Percentiles rank a stretch among this genome's conserved stretches.
Evolutionary conservation across 257 asterid species (phyloP).

Genomic region (Ballota nigra): DNA sequence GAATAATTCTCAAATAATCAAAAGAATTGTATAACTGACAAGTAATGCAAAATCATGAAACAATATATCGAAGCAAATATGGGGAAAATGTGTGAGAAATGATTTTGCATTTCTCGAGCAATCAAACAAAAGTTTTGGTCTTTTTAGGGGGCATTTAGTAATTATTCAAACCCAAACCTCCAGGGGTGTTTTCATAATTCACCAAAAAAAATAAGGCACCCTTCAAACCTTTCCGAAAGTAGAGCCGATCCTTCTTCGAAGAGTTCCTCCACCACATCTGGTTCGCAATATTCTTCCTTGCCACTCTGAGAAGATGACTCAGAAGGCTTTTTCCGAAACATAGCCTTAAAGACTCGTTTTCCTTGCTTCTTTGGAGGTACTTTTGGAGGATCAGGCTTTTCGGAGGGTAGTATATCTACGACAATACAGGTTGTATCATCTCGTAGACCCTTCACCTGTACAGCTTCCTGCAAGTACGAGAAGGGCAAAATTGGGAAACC

Average conservation of each 20-base stretch:
- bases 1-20: neutral
- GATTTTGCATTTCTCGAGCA: neutral
- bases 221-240: slow-evolving; percentile 78
- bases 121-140: neutral
- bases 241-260: slow-evolving; percentile 95
- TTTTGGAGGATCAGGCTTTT: slow-evolving; percentile 57
- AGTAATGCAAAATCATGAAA: neutral
- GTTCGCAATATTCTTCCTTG: slow-evolving; percentile 59
- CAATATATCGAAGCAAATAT: neutral
- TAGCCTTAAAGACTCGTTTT: slow-evolving; percentile 72
- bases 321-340: slow-evolving; percentile 67
- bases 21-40: neutral
- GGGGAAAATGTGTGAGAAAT: neutral
- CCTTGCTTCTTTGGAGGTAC: slow-evolving; percentile 72
- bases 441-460: slow-evolving; percentile 79
- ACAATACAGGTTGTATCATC: slow-evolving; percentile 99
- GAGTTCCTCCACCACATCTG: slow-evolving; percentile 78
- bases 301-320: slow-evolving; percentile 59
- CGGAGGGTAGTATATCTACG: slow-evolving; percentile 71
- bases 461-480: slow-evolving; percentile 64
- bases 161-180: neutral
- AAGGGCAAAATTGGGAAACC: slow-evolving; percentile 13
- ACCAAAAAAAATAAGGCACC: neutral
- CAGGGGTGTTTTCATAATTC: neutral
- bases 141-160: neutral